Evolutionary conservation across 305 asterid species (phyloP).

Genomic region (Fraxinus albicans): DNA sequence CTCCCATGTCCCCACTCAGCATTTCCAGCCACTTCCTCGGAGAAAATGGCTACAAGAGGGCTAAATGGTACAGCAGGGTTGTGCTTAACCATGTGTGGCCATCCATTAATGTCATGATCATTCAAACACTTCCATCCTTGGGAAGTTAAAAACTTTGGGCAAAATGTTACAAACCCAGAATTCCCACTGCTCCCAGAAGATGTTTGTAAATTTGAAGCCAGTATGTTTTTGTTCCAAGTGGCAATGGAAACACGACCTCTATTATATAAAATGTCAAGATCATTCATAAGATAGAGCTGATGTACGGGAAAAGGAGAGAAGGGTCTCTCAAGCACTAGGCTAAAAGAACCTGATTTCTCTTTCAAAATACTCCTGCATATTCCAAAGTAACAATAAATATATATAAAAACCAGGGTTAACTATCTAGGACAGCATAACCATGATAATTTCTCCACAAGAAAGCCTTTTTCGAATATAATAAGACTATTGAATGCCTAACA

Average conservation of each 20-base stretch:
- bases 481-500: neutral
- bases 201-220: slow-evolving; percentile 45
- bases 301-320: slow-evolving; percentile 81
- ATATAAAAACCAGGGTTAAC: neutral
- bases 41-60: slow-evolving; percentile 65
- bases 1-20: slow-evolving; percentile 87
- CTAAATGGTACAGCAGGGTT: slow-evolving; percentile 58
- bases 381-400: slow-evolving; percentile 15
- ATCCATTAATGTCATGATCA: slow-evolving; percentile 38
- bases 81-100: slow-evolving; percentile 30
- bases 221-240: slow-evolving; percentile 69
- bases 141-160: slow-evolving; percentile 65
- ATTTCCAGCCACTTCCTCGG: slow-evolving; percentile 51
- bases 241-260: slow-evolving; percentile 77
- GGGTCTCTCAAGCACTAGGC: slow-evolving; percentile 94
- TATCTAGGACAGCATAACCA: neutral
- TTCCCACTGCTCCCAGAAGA: slow-evolving; percentile 59
- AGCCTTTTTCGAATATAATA: neutral
- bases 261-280: slow-evolving; percentile 62
- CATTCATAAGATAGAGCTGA: slow-evolving; percentile 58
- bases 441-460: neutral
- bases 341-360: slow-evolving; percentile 64
- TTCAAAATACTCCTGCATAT: slow-evolving; percentile 66
- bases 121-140: slow-evolving; percentile 74
- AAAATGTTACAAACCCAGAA: slow-evolving; percentile 75